A percentile compares a stretch with the other conserved stretches of the same genome.
phyloP scores from a whole-genome alignment of 495 filamentous ascomycete genomes.

The Aspergillus sclerotioniger region DNA sequence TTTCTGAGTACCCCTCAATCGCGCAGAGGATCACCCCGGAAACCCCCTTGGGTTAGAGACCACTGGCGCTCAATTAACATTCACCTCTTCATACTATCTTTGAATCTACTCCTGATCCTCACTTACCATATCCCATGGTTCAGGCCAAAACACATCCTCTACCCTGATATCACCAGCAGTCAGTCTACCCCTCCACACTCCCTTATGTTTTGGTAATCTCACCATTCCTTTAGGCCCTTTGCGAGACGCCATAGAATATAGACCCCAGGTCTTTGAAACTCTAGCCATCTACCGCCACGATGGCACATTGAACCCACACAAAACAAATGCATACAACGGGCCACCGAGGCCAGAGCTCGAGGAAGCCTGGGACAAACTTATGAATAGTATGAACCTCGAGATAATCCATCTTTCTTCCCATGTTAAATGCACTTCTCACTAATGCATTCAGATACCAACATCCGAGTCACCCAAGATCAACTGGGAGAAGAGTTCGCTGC shows the following conservation, averaged over 20 bases:
- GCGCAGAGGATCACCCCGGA: neutral
- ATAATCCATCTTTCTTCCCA: neutral
- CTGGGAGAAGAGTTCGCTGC: neutral
- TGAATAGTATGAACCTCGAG: neutral
- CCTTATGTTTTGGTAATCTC: neutral
- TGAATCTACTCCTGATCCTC: neutral
- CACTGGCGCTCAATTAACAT: neutral
- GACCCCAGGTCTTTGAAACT: neutral
- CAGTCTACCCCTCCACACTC: neutral
- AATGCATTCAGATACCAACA: neutral
- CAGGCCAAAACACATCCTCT: neutral
- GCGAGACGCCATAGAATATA: neutral
- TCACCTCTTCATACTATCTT: neutral
- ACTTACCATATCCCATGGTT: neutral
- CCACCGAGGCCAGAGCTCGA: neutral
- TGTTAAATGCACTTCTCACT: neutral
- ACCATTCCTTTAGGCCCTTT: neutral
- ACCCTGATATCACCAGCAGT: neutral
- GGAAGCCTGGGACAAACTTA: neutral
- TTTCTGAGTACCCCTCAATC: neutral
- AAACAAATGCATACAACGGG: neutral
- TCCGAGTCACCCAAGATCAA: neutral
- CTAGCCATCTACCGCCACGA: neutral
- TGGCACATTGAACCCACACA: neutral
- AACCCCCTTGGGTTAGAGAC: neutral